phyloP scores from a whole-genome alignment of 345 rosid species.

The Rhodamnia rubescens region DNA sequence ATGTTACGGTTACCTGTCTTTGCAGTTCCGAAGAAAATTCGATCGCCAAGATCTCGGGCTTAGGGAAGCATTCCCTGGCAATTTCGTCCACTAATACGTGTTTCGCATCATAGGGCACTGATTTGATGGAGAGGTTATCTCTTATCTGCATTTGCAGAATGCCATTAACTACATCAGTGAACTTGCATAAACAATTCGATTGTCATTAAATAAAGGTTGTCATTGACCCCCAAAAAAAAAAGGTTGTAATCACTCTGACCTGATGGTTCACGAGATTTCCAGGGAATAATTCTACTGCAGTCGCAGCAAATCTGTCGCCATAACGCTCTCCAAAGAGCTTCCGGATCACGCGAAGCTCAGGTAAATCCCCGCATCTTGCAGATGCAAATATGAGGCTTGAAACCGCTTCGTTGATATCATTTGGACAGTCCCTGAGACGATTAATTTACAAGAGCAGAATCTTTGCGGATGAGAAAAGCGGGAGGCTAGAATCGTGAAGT shows the following conservation, averaged over 20 bases:
- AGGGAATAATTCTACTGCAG: constrained; percentile 44
- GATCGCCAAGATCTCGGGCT: constrained; percentile 37
- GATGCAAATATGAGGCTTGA: constrained; percentile 81
- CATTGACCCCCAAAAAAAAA: too few species aligned
- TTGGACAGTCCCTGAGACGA: constrained; percentile 45
- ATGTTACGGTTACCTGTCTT: constrained; percentile 18
- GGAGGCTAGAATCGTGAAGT: neutral
- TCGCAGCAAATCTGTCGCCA: constrained; percentile 38
- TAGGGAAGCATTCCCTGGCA: constrained; percentile 25
- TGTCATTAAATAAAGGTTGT: neutral
- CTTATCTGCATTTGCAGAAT: constrained; percentile 23
- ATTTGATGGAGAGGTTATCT: constrained; percentile 28
- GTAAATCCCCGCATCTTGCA: constrained; percentile 72
- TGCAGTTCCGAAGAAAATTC: constrained; percentile 38
- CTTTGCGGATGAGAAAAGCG: neutral
- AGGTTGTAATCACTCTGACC: constrained; percentile 17
- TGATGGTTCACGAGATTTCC: constrained; percentile 63
- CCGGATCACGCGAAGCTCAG: constrained; percentile 48
- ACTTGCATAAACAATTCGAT: neutral
- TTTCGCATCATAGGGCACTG: constrained; percentile 45
- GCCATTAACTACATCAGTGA: neutral
- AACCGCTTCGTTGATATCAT: constrained; percentile 78
- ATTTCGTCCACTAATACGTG: constrained; percentile 39
- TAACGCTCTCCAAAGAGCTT: constrained; percentile 64
- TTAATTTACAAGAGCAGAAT: neutral